phyloP scores from a whole-genome alignment of 164 flowering plant species.

The Macadamia tetraphylla region DNA sequence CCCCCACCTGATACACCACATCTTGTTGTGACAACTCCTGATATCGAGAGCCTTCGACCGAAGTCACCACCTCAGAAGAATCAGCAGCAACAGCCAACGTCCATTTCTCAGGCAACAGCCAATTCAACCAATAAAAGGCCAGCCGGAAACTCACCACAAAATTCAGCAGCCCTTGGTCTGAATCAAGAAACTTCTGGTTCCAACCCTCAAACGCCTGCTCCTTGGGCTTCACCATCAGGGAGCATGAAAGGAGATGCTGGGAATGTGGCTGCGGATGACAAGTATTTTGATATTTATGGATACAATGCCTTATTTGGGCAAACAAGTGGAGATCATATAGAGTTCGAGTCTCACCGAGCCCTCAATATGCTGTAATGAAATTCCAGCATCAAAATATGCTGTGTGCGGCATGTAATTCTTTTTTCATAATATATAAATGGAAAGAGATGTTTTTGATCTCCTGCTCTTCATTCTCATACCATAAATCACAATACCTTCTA shows the following conservation, averaged over 20 bases:
- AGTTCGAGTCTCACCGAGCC: constrained; percentile 51
- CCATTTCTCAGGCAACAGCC: constrained; percentile 51
- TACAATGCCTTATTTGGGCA: constrained; percentile 33
- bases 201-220: constrained; percentile 42
- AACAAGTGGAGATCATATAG: constrained; percentile 40
- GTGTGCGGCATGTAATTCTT: constrained; percentile 10
- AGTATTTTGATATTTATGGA: constrained; percentile 52
- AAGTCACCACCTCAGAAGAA: constrained; percentile 96
- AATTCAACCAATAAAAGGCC: constrained; percentile 55
- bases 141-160: constrained; percentile 63
- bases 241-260: constrained; percentile 45
- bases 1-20: constrained; percentile 98
- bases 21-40: constrained; percentile 88
- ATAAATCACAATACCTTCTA: background rate
- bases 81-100: constrained; percentile 54
- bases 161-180: constrained; percentile 24
- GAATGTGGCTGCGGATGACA: constrained; percentile 36
- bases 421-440: constrained; percentile 10
- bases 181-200: constrained; percentile 74
- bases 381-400: constrained; percentile 12
- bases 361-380: constrained; percentile 30
- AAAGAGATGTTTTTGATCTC: constrained; percentile 5
- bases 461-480: background rate
- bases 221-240: constrained; percentile 62
- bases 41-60: constrained; percentile 86